Percentiles rank a stretch among this genome's conserved stretches.
Conservation (phyloP, 2,329 filamentous ascomycete species). For the Paracorniculantispora psalliotae region DNA sequence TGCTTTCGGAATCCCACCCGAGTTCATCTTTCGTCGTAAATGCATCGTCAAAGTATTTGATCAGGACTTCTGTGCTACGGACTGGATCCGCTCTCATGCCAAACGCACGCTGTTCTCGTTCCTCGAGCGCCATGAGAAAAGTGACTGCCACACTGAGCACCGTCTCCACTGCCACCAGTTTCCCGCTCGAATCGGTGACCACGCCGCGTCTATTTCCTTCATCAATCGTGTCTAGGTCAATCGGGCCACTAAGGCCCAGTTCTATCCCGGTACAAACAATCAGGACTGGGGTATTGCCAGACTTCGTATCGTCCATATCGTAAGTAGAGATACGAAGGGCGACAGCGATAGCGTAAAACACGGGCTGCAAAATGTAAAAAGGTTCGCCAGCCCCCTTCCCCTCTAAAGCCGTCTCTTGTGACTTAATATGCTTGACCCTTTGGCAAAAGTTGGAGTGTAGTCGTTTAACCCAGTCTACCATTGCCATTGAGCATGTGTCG, state of each 20-base stretch:
- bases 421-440: background rate
- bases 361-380: background rate
- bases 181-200: background rate
- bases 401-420: background rate
- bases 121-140: conserved; percentile 1
- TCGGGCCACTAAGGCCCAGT: background rate
- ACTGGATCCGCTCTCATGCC: conserved; percentile 1
- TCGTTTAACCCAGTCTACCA: conserved; percentile 1
- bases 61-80: background rate
- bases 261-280: background rate
- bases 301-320: background rate
- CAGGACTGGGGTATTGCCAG: background rate
- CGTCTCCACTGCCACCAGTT: background rate
- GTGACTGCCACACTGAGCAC: background rate
- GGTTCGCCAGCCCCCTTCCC: background rate
- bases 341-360: background rate
- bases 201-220: background rate
- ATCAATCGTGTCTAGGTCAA: background rate
- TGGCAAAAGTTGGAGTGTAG: background rate
- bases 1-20: background rate
- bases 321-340: background rate
- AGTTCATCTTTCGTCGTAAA: background rate
- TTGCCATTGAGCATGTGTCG: background rate
- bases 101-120: conserved; percentile 1
- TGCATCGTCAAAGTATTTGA: background rate